Base-by-base conservation (phyloP, 2,329 filamentous ascomycete species). In the Fusarium sp. region DNA sequence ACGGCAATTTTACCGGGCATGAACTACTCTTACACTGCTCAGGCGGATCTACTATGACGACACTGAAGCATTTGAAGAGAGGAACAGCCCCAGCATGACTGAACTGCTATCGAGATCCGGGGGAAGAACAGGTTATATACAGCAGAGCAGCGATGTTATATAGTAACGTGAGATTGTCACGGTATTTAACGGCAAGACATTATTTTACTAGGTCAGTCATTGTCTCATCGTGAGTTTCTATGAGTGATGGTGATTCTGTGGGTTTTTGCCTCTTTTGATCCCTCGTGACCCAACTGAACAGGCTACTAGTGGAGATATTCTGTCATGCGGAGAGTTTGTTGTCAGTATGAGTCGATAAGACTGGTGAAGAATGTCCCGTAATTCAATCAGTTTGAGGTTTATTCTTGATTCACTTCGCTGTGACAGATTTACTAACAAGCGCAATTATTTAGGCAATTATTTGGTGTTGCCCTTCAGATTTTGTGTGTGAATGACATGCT, bases 161-260 rank as follows among this genome's bases (percentile, higher is more conserved):
- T 18, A 57, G 38, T 45, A 75, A 68, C 70, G 73, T 75, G 73
- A 74, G 63, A 29, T 24, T 65, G 73, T 75, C 73, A 75, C 63
- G 63, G 51, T 50, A 42, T 16, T 50, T 16, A 38, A 20, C 44
- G 50, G 24, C 22, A 57, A 71, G 70, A 64, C 70, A 73, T 62
- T 52, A 49, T 25, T 54, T 40, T 29, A 25, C 24, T 4, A 56
- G 44, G 63, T 60, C 67, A 73, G 68, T 61, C 43, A 51, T 43
- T 59, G 54, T 68, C 66, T 59, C 38, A 56, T 56, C n/a, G 29
- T 70, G 62, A 66, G 60, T 62, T 30, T 57, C 16, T 24, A 29
- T 51, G 34, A 46, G 54, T 68, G 56, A 59, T 30, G 25, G n/a
- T 55, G 44, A 54, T 44, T 30, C 25, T 51, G 45, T 29, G 34